Base-by-base conservation (phyloP, 2,329 filamentous ascomycete species). In the Ilyonectria sp. region DNA sequence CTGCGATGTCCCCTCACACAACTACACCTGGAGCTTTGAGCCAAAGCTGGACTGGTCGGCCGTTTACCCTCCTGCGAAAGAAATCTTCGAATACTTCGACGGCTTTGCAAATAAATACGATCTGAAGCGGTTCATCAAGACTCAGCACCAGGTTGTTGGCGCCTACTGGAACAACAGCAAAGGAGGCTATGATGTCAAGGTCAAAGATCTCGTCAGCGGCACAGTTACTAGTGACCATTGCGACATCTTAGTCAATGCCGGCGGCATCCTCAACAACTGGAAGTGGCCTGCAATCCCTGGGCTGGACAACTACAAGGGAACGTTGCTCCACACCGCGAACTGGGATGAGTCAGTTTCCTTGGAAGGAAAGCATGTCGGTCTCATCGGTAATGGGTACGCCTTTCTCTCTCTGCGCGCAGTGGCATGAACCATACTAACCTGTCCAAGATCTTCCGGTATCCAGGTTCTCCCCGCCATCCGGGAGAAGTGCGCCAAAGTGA, bases 61-160 rank as follows among this genome's bases (percentile, higher is more conserved):
- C 62, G 88, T 90, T 74, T 90, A 87, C 73, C 82, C 87, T 0
- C 79, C 83, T 0, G 86, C 86, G 1, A 79, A 79, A 1, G 89
- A 91, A 74, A 91, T 91, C 47, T 81, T 84, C 46, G 78, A 79
- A 3, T 91, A 91, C 67, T 82, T 91, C 29, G 78, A 82, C 58
- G 71, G 73, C 6, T 77, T 87, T 31, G 85, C 82, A 65, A 80
- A 85, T n/a, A 85, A 87, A 19, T 84, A 86, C 68, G 72, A 79
- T 40, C 83, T 88, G 78, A 74, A 73, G 56, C 80, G 80, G 43
- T 75, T 71, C 15, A 85, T 87, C 74, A 85, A 82, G 76, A 82
- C 81, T 2, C 75, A 70, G 19, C 83, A 86, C 69, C 78, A 76
- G 60, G 83, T 87, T 17, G 66, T 77, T 4, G 79, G 78, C 5